Evolutionary conservation across 2,329 filamentous ascomycete genomes (phyloP), one percentile per base, ranked within the genome.

Genomic region (Botrytis elliptica): DNA sequence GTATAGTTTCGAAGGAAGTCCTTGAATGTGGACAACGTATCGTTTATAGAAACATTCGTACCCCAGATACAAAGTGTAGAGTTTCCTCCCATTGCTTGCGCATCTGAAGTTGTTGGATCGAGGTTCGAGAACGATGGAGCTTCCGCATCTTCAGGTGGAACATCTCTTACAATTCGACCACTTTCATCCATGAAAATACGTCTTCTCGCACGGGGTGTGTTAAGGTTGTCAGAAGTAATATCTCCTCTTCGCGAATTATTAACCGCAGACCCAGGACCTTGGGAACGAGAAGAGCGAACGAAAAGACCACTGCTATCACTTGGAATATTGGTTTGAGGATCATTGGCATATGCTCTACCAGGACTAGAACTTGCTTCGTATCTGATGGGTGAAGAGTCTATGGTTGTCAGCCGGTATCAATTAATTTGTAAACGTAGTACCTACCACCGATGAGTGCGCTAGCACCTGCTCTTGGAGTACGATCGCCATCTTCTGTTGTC

Each of bases 1-100:
- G 94, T 93, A 79, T 96, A 99, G 81, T 97, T 97, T 81, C 91
- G 90, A 42, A 99, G 85, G 80, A 99, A 99, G 76, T 96, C 94
- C 80, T 96, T 95, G 86, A 98, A 97, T 0, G 91, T 87, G 70
- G 90, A 89, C 82, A 97, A 93, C 0, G 94, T 94, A 81, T 98
- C 95, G 75, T 93, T 90, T 71, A 99, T 92, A 8, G 95, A 97
- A 68, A 99, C 93, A 57, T 97, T 98, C 62, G 96, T 99, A 82
- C 96, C 96, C 96, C 96, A 99, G 76, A 99, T 95, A 74, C 97
- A 89, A 77, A 92, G 90, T 73, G 92, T 91, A 57, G 93, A 93
- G 74, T 89, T 89, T 2, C 95, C 96, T 57, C 94, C 95, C 59
- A 98, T 88, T 1, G 88, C 89, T 80, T 98, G 93, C 0, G 96